Evolutionary conservation across 345 rosid genomes (phyloP).

Genomic region (Bretschneidera sinensis): DNA sequence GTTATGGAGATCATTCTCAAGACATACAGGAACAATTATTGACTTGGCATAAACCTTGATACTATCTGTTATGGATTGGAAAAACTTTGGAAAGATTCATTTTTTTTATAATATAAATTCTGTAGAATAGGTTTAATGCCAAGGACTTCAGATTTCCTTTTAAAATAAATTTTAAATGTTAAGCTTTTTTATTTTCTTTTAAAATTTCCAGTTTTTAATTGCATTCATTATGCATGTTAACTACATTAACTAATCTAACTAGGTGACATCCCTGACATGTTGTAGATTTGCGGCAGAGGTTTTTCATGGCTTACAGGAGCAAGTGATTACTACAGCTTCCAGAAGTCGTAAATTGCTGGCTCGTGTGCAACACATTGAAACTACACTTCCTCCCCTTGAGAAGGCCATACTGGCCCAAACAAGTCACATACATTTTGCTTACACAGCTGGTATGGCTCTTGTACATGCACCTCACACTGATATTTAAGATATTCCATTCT

Average conservation of each 20-base stretch:
- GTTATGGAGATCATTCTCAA: too few species aligned
- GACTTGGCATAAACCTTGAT: too few species aligned
- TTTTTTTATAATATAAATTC: too few species aligned
- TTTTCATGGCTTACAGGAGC: constrained; percentile 91
- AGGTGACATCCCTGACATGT: neutral
- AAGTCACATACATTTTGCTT: constrained; percentile 87
- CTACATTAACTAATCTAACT: neutral
- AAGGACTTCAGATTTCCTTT: too few species aligned
- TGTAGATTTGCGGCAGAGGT: constrained; percentile 90
- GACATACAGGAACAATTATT: too few species aligned
- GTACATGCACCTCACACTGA: constrained; percentile 18
- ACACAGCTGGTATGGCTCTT: constrained; percentile 75
- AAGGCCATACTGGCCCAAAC: constrained; percentile 75
- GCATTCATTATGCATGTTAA: neutral
- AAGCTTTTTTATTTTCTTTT: too few species aligned
- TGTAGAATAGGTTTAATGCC: too few species aligned
- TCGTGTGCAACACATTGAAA: constrained; percentile 73
- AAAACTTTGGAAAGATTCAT: too few species aligned
- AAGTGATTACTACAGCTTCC: constrained; percentile 68
- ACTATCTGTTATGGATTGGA: too few species aligned
- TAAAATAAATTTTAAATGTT: too few species aligned
- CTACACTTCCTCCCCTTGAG: constrained; percentile 78
- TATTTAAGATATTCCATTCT: constrained; percentile 19
- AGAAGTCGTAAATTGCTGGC: constrained; percentile 71
- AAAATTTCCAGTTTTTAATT: neutral